Percentiles rank a stretch among this genome's conserved stretches.
phyloP scores from a whole-genome alignment of 2,329 filamentous ascomycete genomes.

The Fusarium temperatum region DNA sequence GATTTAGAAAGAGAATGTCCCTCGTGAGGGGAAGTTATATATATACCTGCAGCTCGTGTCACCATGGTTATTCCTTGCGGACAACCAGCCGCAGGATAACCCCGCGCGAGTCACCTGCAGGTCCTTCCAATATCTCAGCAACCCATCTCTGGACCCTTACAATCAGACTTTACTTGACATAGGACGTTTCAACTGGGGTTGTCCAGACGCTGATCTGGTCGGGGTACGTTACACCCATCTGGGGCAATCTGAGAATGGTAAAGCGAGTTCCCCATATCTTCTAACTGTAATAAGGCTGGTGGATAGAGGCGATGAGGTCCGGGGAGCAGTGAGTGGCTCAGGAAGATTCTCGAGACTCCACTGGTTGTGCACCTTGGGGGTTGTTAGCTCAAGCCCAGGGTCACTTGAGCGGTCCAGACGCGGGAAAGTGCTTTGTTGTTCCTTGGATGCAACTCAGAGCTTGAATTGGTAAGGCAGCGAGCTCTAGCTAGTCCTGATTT shows the following conservation, averaged over 20 bases:
- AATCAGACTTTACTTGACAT: background rate
- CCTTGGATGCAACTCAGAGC: background rate
- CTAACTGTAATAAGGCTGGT: conserved; percentile 8
- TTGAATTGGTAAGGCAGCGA: background rate
- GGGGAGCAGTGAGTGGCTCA: background rate
- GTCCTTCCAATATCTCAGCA: background rate
- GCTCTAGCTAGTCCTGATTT: background rate
- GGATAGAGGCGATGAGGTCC: background rate
- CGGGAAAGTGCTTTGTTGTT: background rate
- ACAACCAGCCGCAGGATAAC: background rate
- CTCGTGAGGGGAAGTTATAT: conserved; percentile 11
- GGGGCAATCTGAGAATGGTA: background rate
- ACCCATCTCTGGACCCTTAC: background rate
- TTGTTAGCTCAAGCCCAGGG: background rate
- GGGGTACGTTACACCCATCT: conserved; percentile 2
- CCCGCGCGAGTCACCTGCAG: background rate
- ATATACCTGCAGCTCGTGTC: background rate
- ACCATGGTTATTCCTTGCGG: background rate
- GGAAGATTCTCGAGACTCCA: background rate
- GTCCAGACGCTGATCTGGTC: background rate
- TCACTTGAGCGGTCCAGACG: background rate
- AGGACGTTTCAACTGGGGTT: conserved; percentile 11
- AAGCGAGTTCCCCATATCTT: background rate
- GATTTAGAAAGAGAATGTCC: background rate
- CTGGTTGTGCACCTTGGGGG: background rate